Evolutionary conservation across 1,284 basidiomycete genomes (phyloP).

Genomic region (Austroboletus rostrupii): DNA sequence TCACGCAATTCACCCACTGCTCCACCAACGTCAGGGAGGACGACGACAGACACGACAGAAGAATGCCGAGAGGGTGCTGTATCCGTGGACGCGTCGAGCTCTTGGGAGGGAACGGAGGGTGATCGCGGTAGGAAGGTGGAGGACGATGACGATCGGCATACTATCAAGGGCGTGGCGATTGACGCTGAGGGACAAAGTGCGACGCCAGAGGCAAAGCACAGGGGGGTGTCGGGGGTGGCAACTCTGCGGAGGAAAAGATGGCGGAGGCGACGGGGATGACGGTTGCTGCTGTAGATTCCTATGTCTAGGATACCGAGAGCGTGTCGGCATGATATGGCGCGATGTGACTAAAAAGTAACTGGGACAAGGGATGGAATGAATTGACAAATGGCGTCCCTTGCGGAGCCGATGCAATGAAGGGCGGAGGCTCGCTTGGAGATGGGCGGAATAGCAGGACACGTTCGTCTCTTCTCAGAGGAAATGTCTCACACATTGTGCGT

Average conservation of each 20-base stretch:
- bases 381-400: slow-evolving; percentile 16
- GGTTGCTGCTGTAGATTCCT: slow-evolving; percentile 21
- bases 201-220: slow-evolving; percentile 13
- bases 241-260: slow-evolving; percentile 25
- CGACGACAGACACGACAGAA: slow-evolving; percentile 26
- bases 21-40: slow-evolving; percentile 14
- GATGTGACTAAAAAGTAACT: slow-evolving; percentile 1
- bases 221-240: background rate
- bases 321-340: slow-evolving; percentile 10
- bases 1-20: slow-evolving; percentile 50
- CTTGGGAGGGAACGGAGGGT: slow-evolving; percentile 8
- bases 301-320: slow-evolving; percentile 13
- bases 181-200: slow-evolving; percentile 25
- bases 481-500: background rate
- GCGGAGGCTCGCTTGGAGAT: slow-evolving; percentile 9
- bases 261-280: slow-evolving; percentile 9
- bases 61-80: slow-evolving; percentile 22
- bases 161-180: slow-evolving; percentile 46
- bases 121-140: slow-evolving; percentile 19
- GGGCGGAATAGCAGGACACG: background rate
- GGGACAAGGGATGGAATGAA: slow-evolving; percentile 22
- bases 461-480: background rate
- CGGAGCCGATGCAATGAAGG: slow-evolving; percentile 13
- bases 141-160: slow-evolving; percentile 57
- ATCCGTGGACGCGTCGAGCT: slow-evolving; percentile 8